Evolutionary conservation across 768 basidiomycete genomes (phyloP), one percentile per base, ranked within the genome.

Genomic region (Mrakia frigida): DNA sequence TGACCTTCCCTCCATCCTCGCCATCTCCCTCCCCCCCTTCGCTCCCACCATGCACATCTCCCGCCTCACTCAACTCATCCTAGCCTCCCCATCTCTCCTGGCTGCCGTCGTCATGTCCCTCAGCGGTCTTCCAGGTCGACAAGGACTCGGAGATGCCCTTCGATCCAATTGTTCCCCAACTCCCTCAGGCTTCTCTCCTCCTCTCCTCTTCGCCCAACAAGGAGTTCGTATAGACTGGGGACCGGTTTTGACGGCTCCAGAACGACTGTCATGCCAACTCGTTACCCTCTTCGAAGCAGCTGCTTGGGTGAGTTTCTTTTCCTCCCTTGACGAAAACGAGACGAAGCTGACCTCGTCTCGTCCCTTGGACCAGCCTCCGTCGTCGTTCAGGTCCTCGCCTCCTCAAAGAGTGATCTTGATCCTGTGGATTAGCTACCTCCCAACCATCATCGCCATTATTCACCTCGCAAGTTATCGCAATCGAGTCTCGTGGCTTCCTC

Each of bases 141-240:
- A 25, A 68, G 65, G 65, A 39, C 37, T 68, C 23, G 65, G 65
- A 35, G 65, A 68, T n/a, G 65, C 65, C 65, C 65, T 68, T n/a
- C 65, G 65, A n/a, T 37, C 35, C 25, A n/a, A 23, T 23, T 68
- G 65, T 39, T 7, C 6, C 6, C 16, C 37, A 0, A n/a, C 35
- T 1, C 2, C 65, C 37, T 43, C 65, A 11, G 65, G 65, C 6
- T 68, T 35, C 35, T 68, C 65, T 13, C 37, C 65, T 21, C 39
- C 65, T 11, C 65, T 39, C 21, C 35, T 21, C 65, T 68, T 68
- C 35, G 65, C 65, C 16, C 25, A 39, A 11, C 6, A 43, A 21
- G 65, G 37, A 39, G 9, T 41, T 9, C 65, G 65, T 14, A 41
- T 68, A 18, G 37, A 68, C 65, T 68, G 65, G 65, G 65, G 65